These are phyloP conservation scores for Pythium utonaiense DNA, from an alignment of 352 stramenopile species.

Conservation along the genomic window DNA sequence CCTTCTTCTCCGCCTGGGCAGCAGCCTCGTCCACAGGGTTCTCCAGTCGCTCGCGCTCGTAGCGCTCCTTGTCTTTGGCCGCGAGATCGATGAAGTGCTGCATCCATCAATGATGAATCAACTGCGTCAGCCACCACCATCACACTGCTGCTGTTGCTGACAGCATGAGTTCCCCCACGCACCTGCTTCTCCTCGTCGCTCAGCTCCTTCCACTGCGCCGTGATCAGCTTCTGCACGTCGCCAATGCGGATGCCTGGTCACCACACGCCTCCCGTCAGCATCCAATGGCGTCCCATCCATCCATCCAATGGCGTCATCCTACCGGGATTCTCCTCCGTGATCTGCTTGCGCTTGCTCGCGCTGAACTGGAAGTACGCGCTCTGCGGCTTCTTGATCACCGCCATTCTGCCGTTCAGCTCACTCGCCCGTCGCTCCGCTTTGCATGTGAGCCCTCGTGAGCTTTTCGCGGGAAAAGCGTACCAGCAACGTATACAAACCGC, in stretches of 20 bases:
- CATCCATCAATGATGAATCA: neutral
- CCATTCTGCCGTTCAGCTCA: constrained; percentile 26
- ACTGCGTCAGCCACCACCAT: neutral
- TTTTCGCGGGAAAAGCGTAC: constrained; percentile 17
- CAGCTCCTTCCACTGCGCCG: constrained; percentile 87
- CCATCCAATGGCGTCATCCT: too few species aligned
- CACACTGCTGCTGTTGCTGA: too few species aligned
- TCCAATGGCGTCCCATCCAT: too few species aligned
- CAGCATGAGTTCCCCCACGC: neutral
- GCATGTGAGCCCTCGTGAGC: neutral
- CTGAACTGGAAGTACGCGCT: constrained; percentile 87
- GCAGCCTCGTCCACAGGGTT: constrained; percentile 62
- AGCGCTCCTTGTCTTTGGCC: constrained; percentile 83
- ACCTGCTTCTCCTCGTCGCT: constrained; percentile 80
- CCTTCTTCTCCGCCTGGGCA: constrained; percentile 31
- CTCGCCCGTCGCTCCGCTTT: neutral
- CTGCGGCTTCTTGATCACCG: constrained; percentile 77
- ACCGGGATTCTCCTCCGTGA: constrained; percentile 61
- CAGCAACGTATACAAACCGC: neutral
- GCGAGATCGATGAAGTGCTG: constrained; percentile 81
- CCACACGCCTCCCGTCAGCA: too few species aligned
- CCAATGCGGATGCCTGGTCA: constrained; percentile 56
- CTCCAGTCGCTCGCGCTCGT: constrained; percentile 68
- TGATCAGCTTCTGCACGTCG: constrained; percentile 89
- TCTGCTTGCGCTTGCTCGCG: constrained; percentile 66